phyloP scores from a whole-genome alignment of 2,329 filamentous ascomycete genomes.

The Allantophomopsis cytisporea region DNA sequence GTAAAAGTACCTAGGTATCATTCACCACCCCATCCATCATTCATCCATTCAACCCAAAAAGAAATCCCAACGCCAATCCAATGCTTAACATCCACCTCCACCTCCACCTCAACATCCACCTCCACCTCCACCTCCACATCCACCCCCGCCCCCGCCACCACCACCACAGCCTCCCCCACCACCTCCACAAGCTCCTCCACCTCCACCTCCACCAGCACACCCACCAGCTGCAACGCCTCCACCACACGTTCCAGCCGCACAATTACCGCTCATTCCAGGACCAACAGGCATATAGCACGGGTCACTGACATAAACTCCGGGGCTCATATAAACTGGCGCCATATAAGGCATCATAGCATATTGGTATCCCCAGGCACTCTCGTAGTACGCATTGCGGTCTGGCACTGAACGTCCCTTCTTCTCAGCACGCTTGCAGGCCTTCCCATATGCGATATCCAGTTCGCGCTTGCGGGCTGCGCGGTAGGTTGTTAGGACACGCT shows the following conservation, averaged over 20 bases:
- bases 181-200: slow-evolving; percentile 15
- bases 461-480: slow-evolving; percentile 17
- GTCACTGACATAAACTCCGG: slow-evolving; percentile 26
- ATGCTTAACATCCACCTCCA: not conserved
- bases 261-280: slow-evolving; percentile 24
- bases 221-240: slow-evolving; percentile 22
- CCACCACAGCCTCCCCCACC: slow-evolving; percentile 8
- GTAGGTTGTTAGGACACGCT: slow-evolving; percentile 5
- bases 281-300: slow-evolving; percentile 22
- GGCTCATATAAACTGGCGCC: slow-evolving; percentile 24
- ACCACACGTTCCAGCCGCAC: slow-evolving; percentile 28
- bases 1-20: no score
- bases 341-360: slow-evolving; percentile 36
- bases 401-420: slow-evolving; percentile 34
- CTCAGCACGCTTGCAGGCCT: slow-evolving; percentile 33
- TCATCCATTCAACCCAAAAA: not conserved
- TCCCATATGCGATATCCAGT: slow-evolving; percentile 42
- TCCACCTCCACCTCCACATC: not conserved
- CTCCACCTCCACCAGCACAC: slow-evolving; percentile 26
- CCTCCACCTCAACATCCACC: not conserved
- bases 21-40: not conserved
- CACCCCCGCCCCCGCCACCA: not conserved
- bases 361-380: slow-evolving; percentile 28
- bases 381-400: slow-evolving; percentile 31
- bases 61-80: not conserved